Percentiles rank a stretch among this genome's conserved stretches.
These are phyloP conservation scores for Curvularia spicifera DNA, from an alignment of 2,329 filamentous ascomycete species.

Conservation along the genomic window DNA sequence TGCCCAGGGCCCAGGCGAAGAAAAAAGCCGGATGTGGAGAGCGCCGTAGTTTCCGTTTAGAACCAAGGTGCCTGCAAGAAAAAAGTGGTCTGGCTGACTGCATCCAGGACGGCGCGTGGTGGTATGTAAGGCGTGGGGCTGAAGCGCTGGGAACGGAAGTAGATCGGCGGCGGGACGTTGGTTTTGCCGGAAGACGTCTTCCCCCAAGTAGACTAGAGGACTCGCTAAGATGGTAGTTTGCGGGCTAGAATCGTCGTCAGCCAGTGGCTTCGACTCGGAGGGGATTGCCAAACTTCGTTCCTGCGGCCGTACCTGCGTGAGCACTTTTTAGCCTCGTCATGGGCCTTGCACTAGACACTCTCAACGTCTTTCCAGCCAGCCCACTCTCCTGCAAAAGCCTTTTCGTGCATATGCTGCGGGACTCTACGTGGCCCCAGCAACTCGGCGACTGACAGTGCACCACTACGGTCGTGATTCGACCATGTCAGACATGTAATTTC, in stretches of 20 bases:
- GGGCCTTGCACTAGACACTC: constrained; percentile 16
- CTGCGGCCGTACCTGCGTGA: constrained; percentile 26
- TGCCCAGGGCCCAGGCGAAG: not conserved
- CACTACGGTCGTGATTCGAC: constrained; percentile 19
- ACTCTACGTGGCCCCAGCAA: constrained; percentile 28
- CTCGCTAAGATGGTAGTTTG: not conserved
- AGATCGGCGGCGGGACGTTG: constrained; percentile 21
- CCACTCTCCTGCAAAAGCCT: constrained; percentile 16
- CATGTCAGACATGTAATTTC: constrained; percentile 23
- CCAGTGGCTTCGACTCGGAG: constrained; percentile 4
- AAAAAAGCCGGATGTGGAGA: constrained; percentile 1
- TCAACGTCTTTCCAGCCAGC: constrained; percentile 15
- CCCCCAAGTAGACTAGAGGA: constrained; percentile 3
- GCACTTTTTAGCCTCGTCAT: constrained; percentile 16
- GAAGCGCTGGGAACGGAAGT: constrained; percentile 4
- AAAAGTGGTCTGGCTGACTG: constrained; percentile 8
- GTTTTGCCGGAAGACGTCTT: constrained; percentile 18
- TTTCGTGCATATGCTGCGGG: constrained; percentile 19
- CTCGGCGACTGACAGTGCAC: constrained; percentile 14
- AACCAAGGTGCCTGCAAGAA: not conserved
- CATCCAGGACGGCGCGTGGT: constrained; percentile 6
- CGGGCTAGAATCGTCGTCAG: constrained; percentile 16
- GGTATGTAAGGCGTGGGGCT: constrained; percentile 6
- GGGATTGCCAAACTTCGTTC: constrained; percentile 17
- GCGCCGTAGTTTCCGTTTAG: not conserved